Evolutionary conservation across 2,329 filamentous ascomycete species (phyloP), one percentile per base, ranked within the genome.

Genomic region (Hypocreales sp.): DNA sequence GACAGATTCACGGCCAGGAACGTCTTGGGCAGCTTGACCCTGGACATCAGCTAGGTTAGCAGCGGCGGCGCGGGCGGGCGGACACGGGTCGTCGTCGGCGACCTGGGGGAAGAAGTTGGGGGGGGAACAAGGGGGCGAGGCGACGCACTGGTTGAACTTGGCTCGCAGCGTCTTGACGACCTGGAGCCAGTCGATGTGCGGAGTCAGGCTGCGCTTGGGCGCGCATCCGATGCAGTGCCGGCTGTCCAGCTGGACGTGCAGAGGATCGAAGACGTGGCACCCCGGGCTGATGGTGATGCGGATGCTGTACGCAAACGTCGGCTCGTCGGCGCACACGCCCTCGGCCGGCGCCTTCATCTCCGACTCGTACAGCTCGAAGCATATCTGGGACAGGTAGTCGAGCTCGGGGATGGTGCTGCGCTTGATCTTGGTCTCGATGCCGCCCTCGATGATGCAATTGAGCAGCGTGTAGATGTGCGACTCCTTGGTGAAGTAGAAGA

Each of bases 401-500:
- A 98, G 73, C 55, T 98, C 90, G 0, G 90, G 90, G 37, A 98
- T 98, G 22, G 82, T 84, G 44, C 83, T 86, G 20, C 92, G 79
- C 41, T 83, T 79, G 46, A 98, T 95, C 59, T 98, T 98, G 15
- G 87, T 94, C 46, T 92, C 80, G 38, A 98, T 81, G 17, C 90
- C 92, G 34, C 92, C 90, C 51, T 98, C 90, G 15, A 98, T 69
- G 40, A 98, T 95, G 50, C 87, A 95, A 52, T 98, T 98, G 32
- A 98, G 70, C 5, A 98, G 67, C 5, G 90, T 98, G 58, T 98
- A 98, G 36, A 98, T 94, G 50, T 98, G 90, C 1, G 83, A 93
- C 55, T 98, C 90, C 53, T 98, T 98, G 36, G 90, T 98, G 53
- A 98, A 98, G 58, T 98, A 98, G 55, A 95, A 82, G 61, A 95